Evolutionary conservation across 2,329 filamentous ascomycete genomes (phyloP), one percentile per base, ranked within the genome.

Genomic region (Fusarium pseudonygamai): DNA sequence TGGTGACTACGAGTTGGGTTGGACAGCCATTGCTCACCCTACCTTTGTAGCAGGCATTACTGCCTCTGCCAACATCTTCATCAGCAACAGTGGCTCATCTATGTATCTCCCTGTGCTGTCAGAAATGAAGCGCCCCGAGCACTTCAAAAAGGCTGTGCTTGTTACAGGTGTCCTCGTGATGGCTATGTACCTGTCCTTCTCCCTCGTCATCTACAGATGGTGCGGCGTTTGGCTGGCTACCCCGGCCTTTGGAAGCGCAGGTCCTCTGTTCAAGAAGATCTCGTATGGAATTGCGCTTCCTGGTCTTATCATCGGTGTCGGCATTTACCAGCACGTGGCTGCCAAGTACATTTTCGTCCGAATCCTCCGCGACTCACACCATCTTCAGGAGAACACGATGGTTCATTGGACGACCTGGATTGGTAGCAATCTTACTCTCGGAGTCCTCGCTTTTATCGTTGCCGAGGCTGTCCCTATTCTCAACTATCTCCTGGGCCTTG

Each of bases 41-140:
- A 60, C 57, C 1, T 60, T 60, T 20, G 36, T 60, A 14, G 57
- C 45, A 0, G 57, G 57, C 6, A 60, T 60, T 13, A 60, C 57
- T 10, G 57, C 57, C 1, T 53, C 57, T 22, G 57, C 57, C 22
- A 60, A 60, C 9, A 60, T 60, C 8, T 89, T 90, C 76, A 85
- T 88, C 50, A 87, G 86, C 7, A 84, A 82, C 6, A 85, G 87
- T 1, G 88, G 85, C 11, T 73, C 74, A 22, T 73, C 69, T 15
- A 68, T 76, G 59, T 78, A 71, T 50, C 60, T 77, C 1, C n/a
- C 88, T 85, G 7, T 85, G 82, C 88, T 90, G 62, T 85, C 85
- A 1, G 89, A 91, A 79, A 90, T 91, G 73, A 50, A 24, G n/a
- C 57, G 28, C 12, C 57, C 57, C 5, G 57, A 60, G 22, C 57